Percentiles rank a stretch among this genome's conserved stretches.
Conservation (phyloP, 1,284 basidiomycete species). For the Xerocomus nothofagi region DNA sequence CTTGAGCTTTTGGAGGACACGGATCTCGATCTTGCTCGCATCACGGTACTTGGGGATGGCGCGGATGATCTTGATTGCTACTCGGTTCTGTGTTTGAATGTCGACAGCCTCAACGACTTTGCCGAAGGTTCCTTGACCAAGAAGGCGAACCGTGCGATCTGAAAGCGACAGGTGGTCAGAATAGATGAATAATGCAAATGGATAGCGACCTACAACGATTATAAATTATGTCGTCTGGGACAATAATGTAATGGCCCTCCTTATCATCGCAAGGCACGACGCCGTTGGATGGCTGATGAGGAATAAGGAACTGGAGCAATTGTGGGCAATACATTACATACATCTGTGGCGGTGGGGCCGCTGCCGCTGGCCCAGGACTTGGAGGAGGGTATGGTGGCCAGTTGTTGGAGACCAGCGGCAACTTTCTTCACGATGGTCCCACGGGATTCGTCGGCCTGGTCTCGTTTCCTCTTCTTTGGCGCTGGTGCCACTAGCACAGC, state of each 20-base stretch:
- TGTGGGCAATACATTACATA: slow-evolving; percentile 39
- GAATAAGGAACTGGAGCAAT: slow-evolving; percentile 22
- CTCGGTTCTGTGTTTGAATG: slow-evolving; percentile 71
- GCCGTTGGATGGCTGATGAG: slow-evolving; percentile 54
- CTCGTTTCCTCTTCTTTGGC: slow-evolving; percentile 76
- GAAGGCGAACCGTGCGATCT: slow-evolving; percentile 88
- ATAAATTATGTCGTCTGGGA: slow-evolving; percentile 84
- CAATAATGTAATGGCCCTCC: slow-evolving; percentile 93
- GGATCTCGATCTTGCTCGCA: slow-evolving; percentile 97
- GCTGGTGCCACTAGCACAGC: slow-evolving; percentile 57
- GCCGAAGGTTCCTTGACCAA: slow-evolving; percentile 98
- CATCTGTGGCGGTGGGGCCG: slow-evolving; percentile 61
- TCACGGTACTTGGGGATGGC: slow-evolving; percentile 97
- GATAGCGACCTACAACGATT: slow-evolving; percentile 64
- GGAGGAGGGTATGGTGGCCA: slow-evolving; percentile 45
- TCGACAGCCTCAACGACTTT: slow-evolving; percentile 97
- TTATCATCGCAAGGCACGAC: slow-evolving; percentile 84
- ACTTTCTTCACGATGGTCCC: slow-evolving; percentile 62
- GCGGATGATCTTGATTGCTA: slow-evolving; percentile 99
- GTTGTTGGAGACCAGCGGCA: slow-evolving; percentile 46
- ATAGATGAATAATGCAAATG: neutral
- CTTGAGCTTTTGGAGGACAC: slow-evolving; percentile 90
- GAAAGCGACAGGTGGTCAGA: slow-evolving; percentile 23
- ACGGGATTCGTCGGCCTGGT: slow-evolving; percentile 66
- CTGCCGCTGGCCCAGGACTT: slow-evolving; percentile 66